Evolutionary conservation across 345 rosid species (phyloP), one percentile per base, ranked within the genome.

Genomic region (Stellera chamaejasme): DNA sequence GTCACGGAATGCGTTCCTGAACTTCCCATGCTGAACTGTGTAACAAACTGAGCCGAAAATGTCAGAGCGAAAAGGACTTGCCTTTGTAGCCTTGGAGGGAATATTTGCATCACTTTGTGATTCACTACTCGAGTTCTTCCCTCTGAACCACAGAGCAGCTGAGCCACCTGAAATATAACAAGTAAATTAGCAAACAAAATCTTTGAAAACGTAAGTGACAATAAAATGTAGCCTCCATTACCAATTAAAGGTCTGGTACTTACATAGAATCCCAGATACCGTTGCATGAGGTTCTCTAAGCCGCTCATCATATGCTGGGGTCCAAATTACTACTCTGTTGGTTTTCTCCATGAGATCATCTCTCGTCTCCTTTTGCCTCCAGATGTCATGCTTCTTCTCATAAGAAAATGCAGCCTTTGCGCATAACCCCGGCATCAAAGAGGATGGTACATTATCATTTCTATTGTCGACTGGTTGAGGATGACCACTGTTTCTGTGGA

Each of bases 391-490:
- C 51, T 76, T 80, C 71, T 73, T 78, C 72, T 75, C 77, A 67
- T 77, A 91, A 36, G 98, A 83, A 73, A 87, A 77, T 16, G 83
- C 90, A 62, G 83, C 96, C 75, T 81, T 85, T 46, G 82, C 85
- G 50, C 95, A 85, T 61, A 87, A 50, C 63, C 98, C 92, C 45
- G 88, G 95, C 78, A 78, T 51, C 66, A 91, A 70, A 52, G 87
- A 59, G 19, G 69, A 62, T 61, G 97, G 96, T 45, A 72, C 69
- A 63, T 73, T 83, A 60, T 53, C 77, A 44, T 66, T 62, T 50
- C 52, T 27, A 48, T 66, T 60, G 55, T 72, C 69, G 61, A 66
- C 73, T 69, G 76, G 59, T 56, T 65, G 67, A 43, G 96, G 96
- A 54, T 62, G 56, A 46, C 97, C 94, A 15, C 69, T 60, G 66